Evolutionary conservation across 441 rosid genomes (phyloP).

Genomic region (Macaranga tanarius): DNA sequence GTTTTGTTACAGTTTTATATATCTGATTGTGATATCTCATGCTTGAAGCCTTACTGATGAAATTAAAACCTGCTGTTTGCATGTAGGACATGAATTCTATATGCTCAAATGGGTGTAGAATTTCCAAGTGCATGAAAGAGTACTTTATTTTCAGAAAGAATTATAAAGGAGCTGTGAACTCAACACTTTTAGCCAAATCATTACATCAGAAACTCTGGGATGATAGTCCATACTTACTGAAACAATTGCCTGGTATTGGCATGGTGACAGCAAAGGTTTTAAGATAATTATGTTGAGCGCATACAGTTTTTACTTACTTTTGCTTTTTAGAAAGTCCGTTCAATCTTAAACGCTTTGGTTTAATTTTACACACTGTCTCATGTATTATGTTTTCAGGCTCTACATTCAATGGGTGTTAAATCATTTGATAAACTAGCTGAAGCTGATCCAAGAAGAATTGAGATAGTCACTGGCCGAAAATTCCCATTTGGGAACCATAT

Average conservation of each 20-base stretch:
- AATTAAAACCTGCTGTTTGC: slow-evolving; percentile 29
- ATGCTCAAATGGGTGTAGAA: slow-evolving; percentile 80
- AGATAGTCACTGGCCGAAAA: slow-evolving; percentile 88
- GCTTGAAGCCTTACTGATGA: slow-evolving; percentile 24
- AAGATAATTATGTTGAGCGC: slow-evolving; percentile 8
- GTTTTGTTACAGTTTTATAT: slow-evolving; percentile 34
- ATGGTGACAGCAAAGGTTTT: slow-evolving; percentile 99
- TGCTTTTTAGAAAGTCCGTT: neutral
- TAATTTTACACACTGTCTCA: neutral
- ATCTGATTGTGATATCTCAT: slow-evolving; percentile 21
- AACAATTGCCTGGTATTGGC: slow-evolving; percentile 94
- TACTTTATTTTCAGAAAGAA: slow-evolving; percentile 79
- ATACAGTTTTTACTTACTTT: neutral
- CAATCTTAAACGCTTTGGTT: neutral
- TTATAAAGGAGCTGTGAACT: slow-evolving; percentile 73
- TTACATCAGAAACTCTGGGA: slow-evolving; percentile 97
- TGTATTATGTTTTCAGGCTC: slow-evolving; percentile 53
- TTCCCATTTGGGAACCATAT: slow-evolving; percentile 97
- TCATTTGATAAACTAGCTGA: slow-evolving; percentile 84
- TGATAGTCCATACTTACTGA: slow-evolving; percentile 87
- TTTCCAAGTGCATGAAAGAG: slow-evolving; percentile 95
- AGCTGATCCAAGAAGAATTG: slow-evolving; percentile 96
- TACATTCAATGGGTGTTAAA: slow-evolving; percentile 81
- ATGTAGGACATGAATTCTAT: slow-evolving; percentile 80
- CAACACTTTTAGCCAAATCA: slow-evolving; percentile 80